These are phyloP conservation scores for Diutina neorugosa DNA, from an alignment of 1,139 yeast genomes.

Conservation along the genomic window DNA sequence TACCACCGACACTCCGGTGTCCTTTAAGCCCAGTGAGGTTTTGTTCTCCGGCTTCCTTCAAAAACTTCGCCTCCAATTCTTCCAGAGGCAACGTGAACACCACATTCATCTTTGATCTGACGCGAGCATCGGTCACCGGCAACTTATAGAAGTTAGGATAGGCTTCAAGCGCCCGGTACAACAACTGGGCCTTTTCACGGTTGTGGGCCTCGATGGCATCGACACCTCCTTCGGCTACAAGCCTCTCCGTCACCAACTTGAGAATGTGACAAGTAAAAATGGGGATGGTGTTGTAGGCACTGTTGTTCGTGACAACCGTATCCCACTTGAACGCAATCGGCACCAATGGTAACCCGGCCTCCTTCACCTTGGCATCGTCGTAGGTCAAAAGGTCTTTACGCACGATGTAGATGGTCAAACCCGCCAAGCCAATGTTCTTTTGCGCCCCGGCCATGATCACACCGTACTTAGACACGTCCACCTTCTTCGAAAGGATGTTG, in stretches of 20 bases:
- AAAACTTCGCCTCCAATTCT: constrained; percentile 54
- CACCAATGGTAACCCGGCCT: constrained; percentile 54
- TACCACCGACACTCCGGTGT: constrained; percentile 94
- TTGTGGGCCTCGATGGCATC: constrained; percentile 22
- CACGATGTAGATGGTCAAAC: constrained; percentile 81
- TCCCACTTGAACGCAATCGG: constrained; percentile 89
- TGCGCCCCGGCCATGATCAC: constrained; percentile 93
- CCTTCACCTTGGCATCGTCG: constrained; percentile 50
- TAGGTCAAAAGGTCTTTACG: constrained; percentile 66
- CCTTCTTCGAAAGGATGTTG: constrained; percentile 67
- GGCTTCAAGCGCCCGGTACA: constrained; percentile 56
- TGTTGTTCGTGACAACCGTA: constrained; percentile 74
- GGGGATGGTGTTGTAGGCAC: constrained; percentile 92
- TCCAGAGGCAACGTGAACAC: constrained; percentile 65
- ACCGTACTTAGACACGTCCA: constrained; percentile 80
- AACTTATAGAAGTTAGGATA: constrained; percentile 52
- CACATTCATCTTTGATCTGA: constrained; percentile 83
- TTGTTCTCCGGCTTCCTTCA: constrained; percentile 44
- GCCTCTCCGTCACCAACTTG: constrained; percentile 58
- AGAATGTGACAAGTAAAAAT: constrained; percentile 82
- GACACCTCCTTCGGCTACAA: constrained; percentile 49
- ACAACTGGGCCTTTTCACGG: constrained; percentile 41
- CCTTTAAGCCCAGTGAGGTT: constrained; percentile 76
- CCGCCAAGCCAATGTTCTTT: constrained; percentile 94
- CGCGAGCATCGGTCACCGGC: constrained; percentile 44